Base-by-base conservation (phyloP, 1,284 basidiomycete genomes). In the Ceraceosorus guamensis region DNA sequence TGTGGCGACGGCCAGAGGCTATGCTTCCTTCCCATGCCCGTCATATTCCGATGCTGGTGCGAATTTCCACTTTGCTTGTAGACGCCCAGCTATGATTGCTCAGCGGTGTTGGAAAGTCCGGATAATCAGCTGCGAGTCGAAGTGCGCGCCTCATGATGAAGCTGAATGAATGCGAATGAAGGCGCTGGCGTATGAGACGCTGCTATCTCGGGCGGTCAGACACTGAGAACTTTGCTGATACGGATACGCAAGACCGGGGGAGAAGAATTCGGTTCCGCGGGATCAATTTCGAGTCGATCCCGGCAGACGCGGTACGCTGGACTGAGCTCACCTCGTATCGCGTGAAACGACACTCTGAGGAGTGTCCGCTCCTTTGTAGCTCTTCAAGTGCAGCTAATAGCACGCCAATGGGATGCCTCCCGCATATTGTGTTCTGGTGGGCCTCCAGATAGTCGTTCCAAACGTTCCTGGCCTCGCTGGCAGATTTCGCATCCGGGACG, bases 381-480 rank as follows among this genome's bases (percentile, higher is more conserved):
- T 79, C 77, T 1, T 83, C 72, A 39, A 96, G 76, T 2, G 90
- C 86, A 4, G 86, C 87, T 4, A 98, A 79, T 4, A 99, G 80
- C 0, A 97, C 87, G 0, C 91, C 89, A 60, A 99, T 96, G 0
- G 95, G 91, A 72, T 96, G 91, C 50, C 91, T 81, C 0, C 95
- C 93, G 48, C 95, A 99, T 46, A 99, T 93, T 0, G 95, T 98
- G 78, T 99, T 99, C 80, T 87, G 84, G 16, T 93, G 97, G 59
- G 81, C 77, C 14, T 80, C 76, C 2, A 99, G 81, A 73, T 98
- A 97, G 5, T 80, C 78, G 1, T 83, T 79, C 34, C 73, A 76
- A 0, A 37, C 58, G 5, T 57, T 18, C 14, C 59, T 49, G 2
- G 73, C 67, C n/a, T 63, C 33, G n/a, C 53, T 34, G 7, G 70